phyloP scores from a whole-genome alignment of 306 rosid species.

The Dicorynia guianensis region DNA sequence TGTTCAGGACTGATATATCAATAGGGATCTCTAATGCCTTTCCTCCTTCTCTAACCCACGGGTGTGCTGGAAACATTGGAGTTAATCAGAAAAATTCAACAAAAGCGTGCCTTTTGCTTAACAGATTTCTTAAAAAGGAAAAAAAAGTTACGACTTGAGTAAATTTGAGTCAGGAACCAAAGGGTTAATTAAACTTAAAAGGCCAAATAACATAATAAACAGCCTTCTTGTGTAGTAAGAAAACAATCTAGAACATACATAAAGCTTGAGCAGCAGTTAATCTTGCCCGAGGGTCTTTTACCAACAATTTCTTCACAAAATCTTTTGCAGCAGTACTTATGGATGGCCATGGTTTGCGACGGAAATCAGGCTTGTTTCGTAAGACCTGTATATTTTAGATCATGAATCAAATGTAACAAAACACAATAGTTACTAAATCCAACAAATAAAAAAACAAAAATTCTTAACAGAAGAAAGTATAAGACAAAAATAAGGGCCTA shows the following conservation, averaged over 20 bases:
- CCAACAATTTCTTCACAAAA: slow-evolving; percentile 91
- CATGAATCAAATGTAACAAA: slow-evolving; percentile 19
- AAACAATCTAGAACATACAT: slow-evolving; percentile 63
- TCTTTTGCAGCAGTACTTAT: slow-evolving; percentile 83
- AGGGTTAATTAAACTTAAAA: slow-evolving; percentile 15
- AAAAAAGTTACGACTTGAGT: slow-evolving; percentile 19
- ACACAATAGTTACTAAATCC: neutral
- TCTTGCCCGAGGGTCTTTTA: slow-evolving; percentile 97
- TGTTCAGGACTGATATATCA: slow-evolving; percentile 90
- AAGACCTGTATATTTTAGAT: slow-evolving; percentile 64
- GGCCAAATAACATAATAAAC: slow-evolving; percentile 30
- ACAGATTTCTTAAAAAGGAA: neutral
- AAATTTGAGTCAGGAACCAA: neutral
- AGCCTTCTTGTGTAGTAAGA: slow-evolving; percentile 35
- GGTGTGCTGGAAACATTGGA: slow-evolving; percentile 78
- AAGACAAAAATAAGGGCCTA: slow-evolving; percentile 4
- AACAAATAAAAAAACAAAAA: neutral
- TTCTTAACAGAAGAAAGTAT: neutral
- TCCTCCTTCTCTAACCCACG: slow-evolving; percentile 98
- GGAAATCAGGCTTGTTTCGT: slow-evolving; percentile 93
- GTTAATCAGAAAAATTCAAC: slow-evolving; percentile 33
- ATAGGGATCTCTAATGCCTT: slow-evolving; percentile 92
- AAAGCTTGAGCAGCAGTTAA: slow-evolving; percentile 99
- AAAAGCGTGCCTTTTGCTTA: slow-evolving; percentile 6
- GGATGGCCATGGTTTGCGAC: slow-evolving; percentile 95